phyloP scores from a whole-genome alignment of 768 basidiomycete genomes.

The Psilocybe tampanensis region DNA sequence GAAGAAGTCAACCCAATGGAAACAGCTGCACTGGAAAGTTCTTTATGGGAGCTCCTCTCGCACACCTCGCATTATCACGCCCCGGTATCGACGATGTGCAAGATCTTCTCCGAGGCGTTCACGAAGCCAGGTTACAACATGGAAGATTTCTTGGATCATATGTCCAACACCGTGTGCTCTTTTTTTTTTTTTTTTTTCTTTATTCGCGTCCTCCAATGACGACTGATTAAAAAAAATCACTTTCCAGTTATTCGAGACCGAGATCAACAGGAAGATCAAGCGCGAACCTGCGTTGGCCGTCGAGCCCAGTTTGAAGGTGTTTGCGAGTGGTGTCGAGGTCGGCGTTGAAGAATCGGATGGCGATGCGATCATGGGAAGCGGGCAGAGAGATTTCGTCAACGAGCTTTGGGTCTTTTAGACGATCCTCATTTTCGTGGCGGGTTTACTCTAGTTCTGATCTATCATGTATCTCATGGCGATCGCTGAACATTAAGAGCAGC shows the following conservation, averaged over 20 bases:
- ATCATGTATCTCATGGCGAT: neutral
- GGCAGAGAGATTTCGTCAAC: slow-evolving; percentile 9
- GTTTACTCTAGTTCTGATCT: neutral
- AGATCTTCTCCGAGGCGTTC: slow-evolving; percentile 88
- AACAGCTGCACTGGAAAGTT: slow-evolving; percentile 83
- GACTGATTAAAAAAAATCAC: neutral
- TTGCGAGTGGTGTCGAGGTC: slow-evolving; percentile 16
- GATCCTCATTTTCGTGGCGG: neutral
- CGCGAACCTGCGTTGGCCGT: slow-evolving; percentile 68
- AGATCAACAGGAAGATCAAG: slow-evolving; percentile 76
- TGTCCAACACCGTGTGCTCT: slow-evolving; percentile 69
- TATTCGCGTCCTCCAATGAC: neutral
- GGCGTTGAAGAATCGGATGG: no score
- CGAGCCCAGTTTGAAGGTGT: slow-evolving; percentile 35
- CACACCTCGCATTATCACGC: slow-evolving; percentile 84
- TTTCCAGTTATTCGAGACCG: slow-evolving; percentile 82
- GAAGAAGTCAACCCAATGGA: slow-evolving; percentile 71
- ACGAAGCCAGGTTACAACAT: slow-evolving; percentile 90
- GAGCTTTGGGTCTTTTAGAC: slow-evolving; percentile 15
- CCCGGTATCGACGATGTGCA: slow-evolving; percentile 82
- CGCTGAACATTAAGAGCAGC: no score
- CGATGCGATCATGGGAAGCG: neutral
- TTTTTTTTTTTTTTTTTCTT: neutral
- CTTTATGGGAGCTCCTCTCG: slow-evolving; percentile 89
- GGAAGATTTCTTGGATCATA: slow-evolving; percentile 97